Conservation (phyloP, 352 stramenopile species). For the Phytophthora ohioensis region DNA sequence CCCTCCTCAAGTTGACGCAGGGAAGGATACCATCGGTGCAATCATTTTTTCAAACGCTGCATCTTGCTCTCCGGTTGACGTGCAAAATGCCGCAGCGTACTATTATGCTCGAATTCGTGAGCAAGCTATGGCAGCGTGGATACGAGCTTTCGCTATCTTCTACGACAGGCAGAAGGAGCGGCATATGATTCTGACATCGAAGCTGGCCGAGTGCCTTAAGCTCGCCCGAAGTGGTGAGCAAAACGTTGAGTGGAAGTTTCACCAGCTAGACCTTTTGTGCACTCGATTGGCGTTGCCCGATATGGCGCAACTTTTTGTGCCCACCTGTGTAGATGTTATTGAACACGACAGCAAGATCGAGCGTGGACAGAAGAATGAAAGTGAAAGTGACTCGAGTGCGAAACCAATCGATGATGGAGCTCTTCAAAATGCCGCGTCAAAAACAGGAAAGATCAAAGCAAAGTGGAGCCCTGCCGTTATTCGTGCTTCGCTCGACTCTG, state of each 20-base stretch:
- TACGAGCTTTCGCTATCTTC: slow-evolving; percentile 78
- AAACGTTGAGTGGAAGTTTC: slow-evolving; percentile 62
- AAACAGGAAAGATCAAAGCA: slow-evolving; percentile 67
- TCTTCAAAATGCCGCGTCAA: slow-evolving; percentile 70
- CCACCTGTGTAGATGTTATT: slow-evolving; percentile 68
- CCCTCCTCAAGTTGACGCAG: slow-evolving; percentile 14
- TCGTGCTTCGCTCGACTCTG: slow-evolving; percentile 62
- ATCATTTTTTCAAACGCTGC: slow-evolving; percentile 53
- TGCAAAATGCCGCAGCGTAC: slow-evolving; percentile 53
- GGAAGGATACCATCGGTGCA: slow-evolving; percentile 45
- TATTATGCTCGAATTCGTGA: slow-evolving; percentile 70
- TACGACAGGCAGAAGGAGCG: slow-evolving; percentile 71
- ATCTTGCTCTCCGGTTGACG: slow-evolving; percentile 45
- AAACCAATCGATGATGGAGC: slow-evolving; percentile 72
- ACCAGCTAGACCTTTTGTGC: slow-evolving; percentile 85
- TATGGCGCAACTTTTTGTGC: slow-evolving; percentile 81
- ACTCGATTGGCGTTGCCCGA: slow-evolving; percentile 78
- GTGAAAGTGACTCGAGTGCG: slow-evolving; percentile 29
- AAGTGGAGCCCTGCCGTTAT: slow-evolving; percentile 70
- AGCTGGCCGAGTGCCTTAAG: slow-evolving; percentile 66
- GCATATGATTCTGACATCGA: slow-evolving; percentile 61
- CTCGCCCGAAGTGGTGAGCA: slow-evolving; percentile 38
- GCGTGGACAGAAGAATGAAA: slow-evolving; percentile 35
- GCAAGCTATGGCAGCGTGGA: slow-evolving; percentile 76
- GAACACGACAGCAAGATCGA: slow-evolving; percentile 48